Percentiles rank a stretch among this genome's conserved stretches.
Conservation (phyloP, 805 yeast genomes). For the Metschnikowia continentalis region DNA sequence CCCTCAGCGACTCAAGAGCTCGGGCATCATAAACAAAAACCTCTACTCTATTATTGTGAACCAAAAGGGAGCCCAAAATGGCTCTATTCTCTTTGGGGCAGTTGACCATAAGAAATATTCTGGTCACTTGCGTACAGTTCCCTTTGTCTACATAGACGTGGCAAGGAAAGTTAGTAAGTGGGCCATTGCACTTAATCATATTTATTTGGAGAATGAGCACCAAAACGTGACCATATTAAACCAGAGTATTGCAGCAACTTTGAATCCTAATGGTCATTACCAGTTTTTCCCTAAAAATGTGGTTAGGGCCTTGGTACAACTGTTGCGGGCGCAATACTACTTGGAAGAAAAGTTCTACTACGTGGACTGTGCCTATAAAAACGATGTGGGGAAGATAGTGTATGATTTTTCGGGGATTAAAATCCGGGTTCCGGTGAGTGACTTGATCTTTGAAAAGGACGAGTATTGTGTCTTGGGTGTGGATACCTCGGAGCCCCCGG, state of each 20-base stretch:
- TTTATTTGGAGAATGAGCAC: too few species aligned
- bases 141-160: constrained; percentile 33
- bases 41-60: constrained; percentile 64
- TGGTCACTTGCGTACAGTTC: constrained; percentile 32
- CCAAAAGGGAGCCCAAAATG: constrained; percentile 21
- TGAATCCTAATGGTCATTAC: too few species aligned
- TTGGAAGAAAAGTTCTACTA: neutral
- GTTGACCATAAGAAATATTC: constrained; percentile 39
- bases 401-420: too few species aligned
- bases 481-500: accelerated
- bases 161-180: constrained; percentile 42
- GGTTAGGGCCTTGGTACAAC: too few species aligned
- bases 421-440: too few species aligned
- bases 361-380: constrained; percentile 9
- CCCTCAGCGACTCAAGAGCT: constrained; percentile 55
- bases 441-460: too few species aligned
- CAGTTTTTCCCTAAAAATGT: too few species aligned
- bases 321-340: too few species aligned
- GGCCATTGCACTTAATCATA: constrained; percentile 40
- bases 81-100: constrained; percentile 6
- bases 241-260: too few species aligned
- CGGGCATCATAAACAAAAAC: constrained; percentile 52
- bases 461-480: too few species aligned
- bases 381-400: too few species aligned
- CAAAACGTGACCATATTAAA: too few species aligned